Percentiles rank a stretch among this genome's conserved stretches.
Conservation (phyloP, 768 basidiomycete genomes). For the Termitomyces sp. region DNA sequence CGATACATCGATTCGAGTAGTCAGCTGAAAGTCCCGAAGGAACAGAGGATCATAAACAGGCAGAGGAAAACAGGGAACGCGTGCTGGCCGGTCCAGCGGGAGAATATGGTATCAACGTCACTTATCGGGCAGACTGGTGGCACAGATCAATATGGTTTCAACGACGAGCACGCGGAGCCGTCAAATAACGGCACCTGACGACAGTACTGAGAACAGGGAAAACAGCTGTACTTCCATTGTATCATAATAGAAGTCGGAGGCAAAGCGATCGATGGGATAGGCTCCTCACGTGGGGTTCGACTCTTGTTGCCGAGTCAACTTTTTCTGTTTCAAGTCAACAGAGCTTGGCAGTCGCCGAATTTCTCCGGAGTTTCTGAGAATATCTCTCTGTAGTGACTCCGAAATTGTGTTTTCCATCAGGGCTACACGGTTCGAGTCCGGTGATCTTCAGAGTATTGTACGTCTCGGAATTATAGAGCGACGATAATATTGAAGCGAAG, state of each 20-base stretch:
- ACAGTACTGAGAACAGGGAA: not conserved
- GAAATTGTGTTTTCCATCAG: not conserved
- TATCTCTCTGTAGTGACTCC: not conserved
- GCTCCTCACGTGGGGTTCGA: not conserved
- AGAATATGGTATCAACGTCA: slow-evolving; percentile 5
- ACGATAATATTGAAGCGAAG: not conserved
- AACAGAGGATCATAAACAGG: not conserved
- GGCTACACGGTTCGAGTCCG: not conserved
- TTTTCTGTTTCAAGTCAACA: not conserved
- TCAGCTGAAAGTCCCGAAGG: not conserved
- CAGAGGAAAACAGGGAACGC: not conserved
- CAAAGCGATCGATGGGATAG: not conserved
- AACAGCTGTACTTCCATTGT: not conserved
- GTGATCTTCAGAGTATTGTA: not conserved
- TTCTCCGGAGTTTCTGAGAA: not conserved
- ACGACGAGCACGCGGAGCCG: slow-evolving; percentile 4
- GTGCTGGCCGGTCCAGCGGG: slow-evolving; percentile 4
- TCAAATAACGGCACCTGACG: slow-evolving; percentile 2
- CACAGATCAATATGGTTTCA: not conserved
- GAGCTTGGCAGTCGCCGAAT: not conserved
- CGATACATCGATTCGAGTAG: not conserved
- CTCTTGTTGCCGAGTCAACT: not conserved
- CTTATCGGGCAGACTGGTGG: slow-evolving; percentile 4
- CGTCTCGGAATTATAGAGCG: not conserved
- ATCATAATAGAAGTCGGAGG: not conserved